Evolutionary conservation across 2,329 filamentous ascomycete genomes (phyloP).

Genomic region (Xylariales sp.): DNA sequence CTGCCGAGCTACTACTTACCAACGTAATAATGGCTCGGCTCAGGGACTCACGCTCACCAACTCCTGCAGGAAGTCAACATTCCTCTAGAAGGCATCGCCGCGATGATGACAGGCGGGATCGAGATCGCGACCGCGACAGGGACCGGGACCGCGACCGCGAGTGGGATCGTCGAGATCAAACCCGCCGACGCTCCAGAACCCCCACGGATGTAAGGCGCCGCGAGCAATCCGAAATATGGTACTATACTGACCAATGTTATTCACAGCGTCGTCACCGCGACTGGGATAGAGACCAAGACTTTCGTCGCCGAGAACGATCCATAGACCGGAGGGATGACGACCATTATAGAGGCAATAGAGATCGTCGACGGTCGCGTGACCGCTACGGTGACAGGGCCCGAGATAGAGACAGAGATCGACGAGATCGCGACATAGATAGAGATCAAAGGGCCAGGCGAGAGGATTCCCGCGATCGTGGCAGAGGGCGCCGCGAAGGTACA

Average conservation of each 20-base stretch:
- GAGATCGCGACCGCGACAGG: slow-evolving; percentile 43
- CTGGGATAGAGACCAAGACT: slow-evolving; percentile 48
- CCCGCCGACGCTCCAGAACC: slow-evolving; percentile 56
- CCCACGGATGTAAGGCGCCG: slow-evolving; percentile 51
- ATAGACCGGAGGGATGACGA: slow-evolving; percentile 64
- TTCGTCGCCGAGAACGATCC: slow-evolving; percentile 67
- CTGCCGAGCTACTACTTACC: slow-evolving; percentile 29
- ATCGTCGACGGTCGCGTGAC: slow-evolving; percentile 63
- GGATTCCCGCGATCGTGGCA: slow-evolving; percentile 64
- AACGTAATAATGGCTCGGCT: slow-evolving; percentile 52
- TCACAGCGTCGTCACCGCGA: slow-evolving; percentile 55
- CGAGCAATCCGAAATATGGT: slow-evolving; percentile 12
- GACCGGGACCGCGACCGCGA: slow-evolving; percentile 42
- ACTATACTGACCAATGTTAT: slow-evolving; percentile 34
- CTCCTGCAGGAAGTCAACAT: slow-evolving; percentile 82
- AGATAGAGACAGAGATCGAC: slow-evolving; percentile 55
- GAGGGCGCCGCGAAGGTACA: slow-evolving; percentile 63
- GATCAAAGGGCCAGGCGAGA: slow-evolving; percentile 68
- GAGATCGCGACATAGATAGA: slow-evolving; percentile 51
- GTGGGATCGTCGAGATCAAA: slow-evolving; percentile 43
- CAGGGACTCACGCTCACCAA: slow-evolving; percentile 80
- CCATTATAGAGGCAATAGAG: slow-evolving; percentile 47
- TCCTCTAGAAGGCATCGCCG: slow-evolving; percentile 65
- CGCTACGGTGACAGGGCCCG: slow-evolving; percentile 45
- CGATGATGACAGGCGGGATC: slow-evolving; percentile 54